Evolutionary conservation across 495 filamentous ascomycete species (phyloP), one percentile per base, ranked within the genome.

Genomic region (Viridothelium virens): DNA sequence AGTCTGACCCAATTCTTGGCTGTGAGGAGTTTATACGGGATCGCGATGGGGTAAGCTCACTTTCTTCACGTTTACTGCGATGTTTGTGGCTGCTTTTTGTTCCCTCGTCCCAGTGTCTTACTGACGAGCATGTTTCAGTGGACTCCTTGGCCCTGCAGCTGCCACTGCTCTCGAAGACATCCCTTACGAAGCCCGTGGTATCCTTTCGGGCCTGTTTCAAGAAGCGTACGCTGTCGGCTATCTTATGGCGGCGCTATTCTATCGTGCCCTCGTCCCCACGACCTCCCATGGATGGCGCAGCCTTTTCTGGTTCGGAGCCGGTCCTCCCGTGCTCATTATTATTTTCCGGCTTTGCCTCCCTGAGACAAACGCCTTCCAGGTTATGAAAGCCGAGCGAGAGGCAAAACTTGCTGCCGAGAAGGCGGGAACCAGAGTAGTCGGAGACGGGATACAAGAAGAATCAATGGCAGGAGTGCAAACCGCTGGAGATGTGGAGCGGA

Each of bases 281-380:
- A 76, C 74, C 3, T 63, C 65, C 16, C 70, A 76, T 56, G 70
- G 71, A 25, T 78, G 75, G 76, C 63, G 76, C 9, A 71, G 69
- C 38, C 47, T 77, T 3, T 77, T 75, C 65, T 76, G 73, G 73
- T 77, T 77, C 50, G 75, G 75, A 36, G 68, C 75, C 7, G 69
- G 66, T 34, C 74, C 72, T 16, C 76, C 75, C 14, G 38, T 75
- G 12, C 63, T 76, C 2, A 69, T 77, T 44, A 76, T 76, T 46
- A 56, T 69, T 18, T 76, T 73, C 66, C 69, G 74, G 7, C 47
- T 71, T 9, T 66, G 39, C n/a, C 64, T 75, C 11, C 66, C 66
- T 1, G 72, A 75, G 44, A 74, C 72, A n/a, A 69, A 76, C 70
- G 66, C 73, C 56, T 77, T 77, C 64, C 72, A 70, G 39, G 71